Conservation (phyloP, 306 rosid species). For the Alnus rubra region DNA sequence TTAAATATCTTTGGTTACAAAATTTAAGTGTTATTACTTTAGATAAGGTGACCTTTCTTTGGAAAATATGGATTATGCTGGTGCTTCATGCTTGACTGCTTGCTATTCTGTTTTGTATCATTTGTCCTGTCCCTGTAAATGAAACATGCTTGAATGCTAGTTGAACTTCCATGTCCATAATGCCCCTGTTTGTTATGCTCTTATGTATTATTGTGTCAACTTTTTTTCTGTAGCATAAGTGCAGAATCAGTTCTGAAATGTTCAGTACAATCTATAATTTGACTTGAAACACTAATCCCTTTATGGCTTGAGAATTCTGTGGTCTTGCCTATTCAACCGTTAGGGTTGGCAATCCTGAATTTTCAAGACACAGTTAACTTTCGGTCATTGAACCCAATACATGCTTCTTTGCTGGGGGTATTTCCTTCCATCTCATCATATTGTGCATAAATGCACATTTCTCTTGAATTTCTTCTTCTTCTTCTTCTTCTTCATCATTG, state of each 20-base stretch:
- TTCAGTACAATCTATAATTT: not conserved
- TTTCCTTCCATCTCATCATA: too few species aligned
- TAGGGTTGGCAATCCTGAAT: not conserved
- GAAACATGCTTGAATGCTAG: not conserved
- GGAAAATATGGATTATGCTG: not conserved
- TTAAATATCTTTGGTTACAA: not conserved
- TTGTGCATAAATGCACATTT: too few species aligned
- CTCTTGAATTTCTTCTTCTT: too few species aligned
- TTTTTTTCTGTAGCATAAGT: not conserved
- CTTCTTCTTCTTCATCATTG: too few species aligned
- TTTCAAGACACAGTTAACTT: not conserved
- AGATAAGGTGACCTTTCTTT: conserved; percentile 2
- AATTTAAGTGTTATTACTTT: not conserved
- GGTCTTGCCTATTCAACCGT: not conserved
- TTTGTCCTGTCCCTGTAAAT: not conserved
- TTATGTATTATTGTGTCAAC: not conserved
- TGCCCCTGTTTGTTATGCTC: not conserved
- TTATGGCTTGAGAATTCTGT: not conserved
- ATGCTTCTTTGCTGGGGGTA: too few species aligned
- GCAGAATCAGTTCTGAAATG: not conserved
- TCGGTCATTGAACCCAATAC: too few species aligned
- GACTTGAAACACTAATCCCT: not conserved
- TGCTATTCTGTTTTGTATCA: not conserved
- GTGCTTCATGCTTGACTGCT: not conserved
- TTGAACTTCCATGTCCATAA: conserved; percentile 10